Evolutionary conservation across 1,139 yeast genomes (phyloP).

Genomic region (Suhomyces guaymorum): DNA sequence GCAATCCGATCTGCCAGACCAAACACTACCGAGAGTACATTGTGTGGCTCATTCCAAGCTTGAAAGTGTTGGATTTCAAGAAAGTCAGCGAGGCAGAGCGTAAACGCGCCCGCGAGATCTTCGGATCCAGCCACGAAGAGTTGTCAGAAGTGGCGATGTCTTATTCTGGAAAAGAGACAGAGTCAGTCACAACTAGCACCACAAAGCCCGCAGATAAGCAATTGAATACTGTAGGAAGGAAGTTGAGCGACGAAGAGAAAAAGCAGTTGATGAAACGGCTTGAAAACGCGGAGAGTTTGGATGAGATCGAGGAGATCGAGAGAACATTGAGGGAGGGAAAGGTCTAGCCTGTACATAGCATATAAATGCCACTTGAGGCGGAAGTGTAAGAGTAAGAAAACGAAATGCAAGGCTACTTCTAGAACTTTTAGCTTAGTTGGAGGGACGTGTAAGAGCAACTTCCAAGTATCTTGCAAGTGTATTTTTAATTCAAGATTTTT

Average conservation of each 20-base stretch:
- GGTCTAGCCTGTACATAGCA: too few relatives aligned
- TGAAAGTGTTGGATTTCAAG: conserved; percentile 66
- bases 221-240: conserved; percentile 29
- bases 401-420: too few relatives aligned
- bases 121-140: conserved; percentile 36
- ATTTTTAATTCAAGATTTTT: too few relatives aligned
- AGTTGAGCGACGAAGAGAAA: conserved; percentile 57
- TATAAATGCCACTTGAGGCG: too few relatives aligned
- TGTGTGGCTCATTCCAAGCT: conserved; percentile 62
- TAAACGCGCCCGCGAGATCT: conserved; percentile 39
- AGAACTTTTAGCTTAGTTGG: too few relatives aligned
- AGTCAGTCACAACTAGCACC: conserved; percentile 5
- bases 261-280: conserved; percentile 53
- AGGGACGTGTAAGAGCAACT: too few relatives aligned
- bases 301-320: conserved; percentile 75
- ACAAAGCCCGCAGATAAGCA: conserved; percentile 8
- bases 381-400: too few relatives aligned
- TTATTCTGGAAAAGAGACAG: conserved; percentile 11
- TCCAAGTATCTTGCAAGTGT: too few relatives aligned
- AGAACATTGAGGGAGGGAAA: conserved; percentile 42
- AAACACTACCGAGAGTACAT: conserved; percentile 60
- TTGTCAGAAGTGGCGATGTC: conserved; percentile 16
- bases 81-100: conserved; percentile 62
- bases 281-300: conserved; percentile 63
- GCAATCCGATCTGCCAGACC: conserved; percentile 60